These are phyloP conservation scores for Solanum aculeatissimum DNA, from an alignment of 305 asterid genomes.

Conservation along the genomic window DNA sequence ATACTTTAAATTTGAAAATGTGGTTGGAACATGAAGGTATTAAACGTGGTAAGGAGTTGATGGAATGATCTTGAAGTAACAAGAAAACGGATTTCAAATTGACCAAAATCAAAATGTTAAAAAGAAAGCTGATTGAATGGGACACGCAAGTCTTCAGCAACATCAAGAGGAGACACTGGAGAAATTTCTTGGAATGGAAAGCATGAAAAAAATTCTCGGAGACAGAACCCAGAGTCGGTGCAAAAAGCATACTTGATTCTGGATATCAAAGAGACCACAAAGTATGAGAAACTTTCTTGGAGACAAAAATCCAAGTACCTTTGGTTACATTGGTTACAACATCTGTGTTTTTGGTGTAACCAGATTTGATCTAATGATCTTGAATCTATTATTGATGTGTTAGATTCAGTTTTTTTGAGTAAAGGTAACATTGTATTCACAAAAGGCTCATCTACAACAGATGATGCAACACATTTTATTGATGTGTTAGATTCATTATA, in stretches of 20 bases:
- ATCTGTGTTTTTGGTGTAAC: too few species aligned
- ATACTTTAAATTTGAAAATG: background rate
- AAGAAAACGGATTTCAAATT: background rate
- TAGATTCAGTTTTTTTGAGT: too few species aligned
- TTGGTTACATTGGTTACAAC: background rate
- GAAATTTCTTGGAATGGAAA: background rate
- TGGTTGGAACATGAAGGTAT: background rate
- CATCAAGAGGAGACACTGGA: background rate
- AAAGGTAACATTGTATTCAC: too few species aligned
- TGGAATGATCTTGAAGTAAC: background rate
- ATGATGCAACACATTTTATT: too few species aligned
- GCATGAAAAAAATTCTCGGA: background rate
- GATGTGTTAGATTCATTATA: too few species aligned
- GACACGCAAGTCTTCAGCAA: background rate
- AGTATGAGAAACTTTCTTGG: background rate
- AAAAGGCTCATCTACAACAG: too few species aligned
- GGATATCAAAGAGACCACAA: background rate
- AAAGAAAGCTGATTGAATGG: background rate
- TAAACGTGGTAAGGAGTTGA: background rate
- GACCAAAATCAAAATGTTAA: background rate
- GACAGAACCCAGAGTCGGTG: background rate
- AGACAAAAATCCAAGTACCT: background rate
- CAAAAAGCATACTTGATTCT: background rate
- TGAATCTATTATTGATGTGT: too few species aligned
- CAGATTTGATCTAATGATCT: too few species aligned